These are phyloP conservation scores for Wickerhamia fluorescens DNA, from an alignment of 805 yeast genomes.

Conservation along the genomic window DNA sequence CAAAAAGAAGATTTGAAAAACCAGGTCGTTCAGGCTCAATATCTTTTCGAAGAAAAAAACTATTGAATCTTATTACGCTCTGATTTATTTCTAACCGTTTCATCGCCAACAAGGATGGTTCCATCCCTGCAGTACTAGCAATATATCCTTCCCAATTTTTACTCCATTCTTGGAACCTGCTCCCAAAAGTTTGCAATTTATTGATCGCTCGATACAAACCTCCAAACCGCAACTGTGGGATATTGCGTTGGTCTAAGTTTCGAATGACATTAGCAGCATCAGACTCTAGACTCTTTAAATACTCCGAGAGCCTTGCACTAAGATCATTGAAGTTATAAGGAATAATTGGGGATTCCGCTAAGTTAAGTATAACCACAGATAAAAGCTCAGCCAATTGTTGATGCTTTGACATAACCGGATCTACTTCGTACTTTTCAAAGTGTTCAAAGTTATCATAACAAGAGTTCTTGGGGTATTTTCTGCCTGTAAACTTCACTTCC, in stretches of 20 bases:
- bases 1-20: slow-evolving; percentile 61
- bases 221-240: slow-evolving; percentile 17
- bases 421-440: slow-evolving; percentile 41
- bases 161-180: slow-evolving; percentile 45
- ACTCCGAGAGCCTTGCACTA: slow-evolving; percentile 36
- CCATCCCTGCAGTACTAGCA: slow-evolving; percentile 42
- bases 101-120: slow-evolving; percentile 65
- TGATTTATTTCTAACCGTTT: slow-evolving; percentile 79
- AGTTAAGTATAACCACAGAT: slow-evolving; percentile 44
- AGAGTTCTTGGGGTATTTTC: slow-evolving; percentile 43
- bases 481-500: slow-evolving; percentile 45
- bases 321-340: slow-evolving; percentile 55
- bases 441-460: slow-evolving; percentile 60
- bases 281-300: slow-evolving; percentile 40
- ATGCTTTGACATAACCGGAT: slow-evolving; percentile 51
- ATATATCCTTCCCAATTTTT: slow-evolving; percentile 54
- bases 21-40: slow-evolving; percentile 52
- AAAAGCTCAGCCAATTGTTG: slow-evolving; percentile 49
- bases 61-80: slow-evolving; percentile 51
- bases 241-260: slow-evolving; percentile 5
- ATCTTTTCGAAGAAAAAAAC: slow-evolving; percentile 39
- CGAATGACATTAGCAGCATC: slow-evolving; percentile 19
- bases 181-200: slow-evolving; percentile 29
- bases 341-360: slow-evolving; percentile 71
- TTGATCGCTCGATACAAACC: slow-evolving; percentile 18